Base-by-base conservation (phyloP, 768 basidiomycete species). In the Trametes villosa region DNA sequence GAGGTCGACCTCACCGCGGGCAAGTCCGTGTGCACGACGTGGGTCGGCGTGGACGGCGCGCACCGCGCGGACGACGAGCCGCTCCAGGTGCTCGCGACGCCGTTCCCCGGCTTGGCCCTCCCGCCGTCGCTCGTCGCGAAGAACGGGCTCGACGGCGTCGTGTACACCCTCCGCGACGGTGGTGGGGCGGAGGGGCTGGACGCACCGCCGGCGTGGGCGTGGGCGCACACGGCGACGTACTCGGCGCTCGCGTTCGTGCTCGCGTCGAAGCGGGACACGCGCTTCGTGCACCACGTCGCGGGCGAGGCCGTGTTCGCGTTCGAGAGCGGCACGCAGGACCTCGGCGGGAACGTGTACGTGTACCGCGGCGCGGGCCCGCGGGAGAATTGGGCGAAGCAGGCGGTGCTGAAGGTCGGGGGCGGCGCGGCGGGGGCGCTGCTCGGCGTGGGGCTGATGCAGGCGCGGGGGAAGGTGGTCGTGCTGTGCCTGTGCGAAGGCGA, bases 161-260 rank as follows among this genome's bases (percentile, higher is more conserved):
- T 88, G 41, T 88, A 87, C 73, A 69, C 79, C 8, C 74, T 90
- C 29, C 71, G 75, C 44, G 67, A 74, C 0, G 71, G 58, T n/a
- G n/a, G n/a, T n/a, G n/a, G n/a, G n/a, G n/a, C n/a, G 17, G 36
- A 62, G 57, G 65, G 70, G 57, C 31, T 71, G 17, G 46, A 65
- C 15, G 64, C 29, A 40, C 71, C 44, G 11, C 74, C 20, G 46
- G 64, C n/a, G n/a, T n/a, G n/a, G n/a, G n/a, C 20, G 62, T 96
- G 92, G 94, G 78, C 68, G 51, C 96, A 99, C 72, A 75, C 76
- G 4, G 80, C 86, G n/a, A 98, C 96, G 0, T 95, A 86, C 72
- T 87, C 91, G 20, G 96, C 95, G 0, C 82, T 99, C 26, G 84
- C 94, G 0, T 99, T 98, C 70, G 96, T 99, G 40, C 79, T 99